Conservation (phyloP, 1,284 basidiomycete genomes). For the Trichosporon faecale region DNA sequence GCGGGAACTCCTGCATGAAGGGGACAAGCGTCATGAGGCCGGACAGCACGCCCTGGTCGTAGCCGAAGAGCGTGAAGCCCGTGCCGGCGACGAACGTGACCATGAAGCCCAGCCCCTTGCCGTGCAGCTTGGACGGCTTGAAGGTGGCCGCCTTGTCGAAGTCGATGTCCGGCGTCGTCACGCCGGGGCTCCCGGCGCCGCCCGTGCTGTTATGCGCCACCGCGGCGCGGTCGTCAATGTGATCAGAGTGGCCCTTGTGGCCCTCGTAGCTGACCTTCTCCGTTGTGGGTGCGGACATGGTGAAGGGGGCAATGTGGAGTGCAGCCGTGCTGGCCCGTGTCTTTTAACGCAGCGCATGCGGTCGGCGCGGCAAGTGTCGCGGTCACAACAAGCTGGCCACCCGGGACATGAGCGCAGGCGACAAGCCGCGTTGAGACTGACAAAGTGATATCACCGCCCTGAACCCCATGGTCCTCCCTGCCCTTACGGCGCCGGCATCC, state of each 20-base stretch:
- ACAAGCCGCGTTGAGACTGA: background rate
- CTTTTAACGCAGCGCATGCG: background rate
- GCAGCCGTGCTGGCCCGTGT: background rate
- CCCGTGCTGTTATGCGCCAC: background rate
- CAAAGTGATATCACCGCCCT: background rate
- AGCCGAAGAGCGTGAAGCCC: constrained; percentile 29
- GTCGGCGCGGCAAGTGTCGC: background rate
- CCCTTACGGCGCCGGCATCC: background rate
- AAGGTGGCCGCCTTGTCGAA: constrained; percentile 12
- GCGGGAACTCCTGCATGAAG: constrained; percentile 36
- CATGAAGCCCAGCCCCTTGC: constrained; percentile 18
- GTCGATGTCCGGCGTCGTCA: background rate
- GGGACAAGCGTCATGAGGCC: constrained; percentile 43
- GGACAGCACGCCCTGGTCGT: constrained; percentile 47
- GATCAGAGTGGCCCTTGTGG: background rate
- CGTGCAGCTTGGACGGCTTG: constrained; percentile 15
- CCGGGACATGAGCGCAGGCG: background rate
- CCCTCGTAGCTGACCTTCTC: background rate
- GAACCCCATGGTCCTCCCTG: background rate
- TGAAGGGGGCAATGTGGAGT: background rate
- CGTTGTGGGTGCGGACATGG: background rate
- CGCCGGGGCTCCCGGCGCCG: background rate
- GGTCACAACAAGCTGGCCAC: background rate
- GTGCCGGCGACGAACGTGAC: constrained; percentile 25
- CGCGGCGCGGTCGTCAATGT: background rate